Conservation (phyloP, 257 asterid genomes). For the Hygrophila difformis region DNA sequence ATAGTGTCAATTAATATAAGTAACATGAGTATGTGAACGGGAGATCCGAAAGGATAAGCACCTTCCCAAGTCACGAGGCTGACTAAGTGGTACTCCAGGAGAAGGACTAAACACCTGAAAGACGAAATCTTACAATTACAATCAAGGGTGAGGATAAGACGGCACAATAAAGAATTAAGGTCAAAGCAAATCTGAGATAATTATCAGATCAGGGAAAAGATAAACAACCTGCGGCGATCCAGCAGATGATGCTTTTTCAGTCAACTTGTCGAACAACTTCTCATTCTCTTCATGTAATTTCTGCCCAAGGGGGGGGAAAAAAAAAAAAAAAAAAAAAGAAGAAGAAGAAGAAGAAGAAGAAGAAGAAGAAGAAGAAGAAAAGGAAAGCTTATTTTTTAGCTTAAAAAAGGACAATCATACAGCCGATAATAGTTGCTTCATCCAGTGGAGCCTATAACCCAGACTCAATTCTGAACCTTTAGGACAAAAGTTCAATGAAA, state of each 20-base stretch:
- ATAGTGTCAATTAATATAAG: conserved; percentile 11
- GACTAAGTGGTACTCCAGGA: conserved; percentile 41
- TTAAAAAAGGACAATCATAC: too few species aligned
- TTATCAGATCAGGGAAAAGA: conserved; percentile 4
- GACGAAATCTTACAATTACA: conserved; percentile 12
- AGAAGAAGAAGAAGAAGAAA: too few species aligned
- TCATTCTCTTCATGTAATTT: conserved; percentile 97
- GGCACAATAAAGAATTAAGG: conserved; percentile 13
- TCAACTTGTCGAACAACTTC: conserved; percentile 85
- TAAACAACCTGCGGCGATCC: conserved; percentile 77
- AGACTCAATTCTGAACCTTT: too few species aligned
- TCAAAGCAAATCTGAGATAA: conserved; percentile 1
- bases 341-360: too few species aligned
- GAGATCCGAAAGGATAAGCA: conserved; percentile 20
- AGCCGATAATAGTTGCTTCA: too few species aligned
- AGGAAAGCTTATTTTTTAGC: conserved; percentile 9
- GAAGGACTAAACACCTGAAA: conserved; percentile 67
- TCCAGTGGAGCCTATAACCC: too few species aligned
- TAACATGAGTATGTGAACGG: neutral
- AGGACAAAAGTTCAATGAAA: too few species aligned
- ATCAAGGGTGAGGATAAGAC: conserved; percentile 15
- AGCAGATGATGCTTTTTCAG: conserved; percentile 72
- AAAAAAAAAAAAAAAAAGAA: too few species aligned
- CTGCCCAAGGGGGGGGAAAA: conserved; percentile 31
- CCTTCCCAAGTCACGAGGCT: conserved; percentile 65